These are phyloP conservation scores for Colletotrichum graminicola DNA, from an alignment of 2,329 filamentous ascomycete species.

Conservation along the genomic window DNA sequence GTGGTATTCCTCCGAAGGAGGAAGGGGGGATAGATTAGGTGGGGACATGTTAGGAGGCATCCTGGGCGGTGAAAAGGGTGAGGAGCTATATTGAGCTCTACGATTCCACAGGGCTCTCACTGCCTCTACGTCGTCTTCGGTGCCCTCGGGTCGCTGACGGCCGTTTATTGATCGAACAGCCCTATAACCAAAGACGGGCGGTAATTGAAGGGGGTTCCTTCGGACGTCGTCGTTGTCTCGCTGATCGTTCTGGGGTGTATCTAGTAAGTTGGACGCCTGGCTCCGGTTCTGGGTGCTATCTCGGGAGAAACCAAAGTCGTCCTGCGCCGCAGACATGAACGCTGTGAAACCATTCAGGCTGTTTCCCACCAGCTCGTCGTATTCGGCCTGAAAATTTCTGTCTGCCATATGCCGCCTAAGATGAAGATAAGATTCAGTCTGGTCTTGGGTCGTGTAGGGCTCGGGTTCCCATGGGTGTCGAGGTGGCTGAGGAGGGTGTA, in stretches of 20 bases:
- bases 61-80: conserved; percentile 45
- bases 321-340: conserved; percentile 31
- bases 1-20: conserved; percentile 54
- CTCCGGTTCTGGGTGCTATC: conserved; percentile 15
- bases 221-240: conserved; percentile 28
- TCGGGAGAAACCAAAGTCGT: conserved; percentile 22
- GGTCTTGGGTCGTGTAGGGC: conserved; percentile 20
- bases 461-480: conserved; percentile 34
- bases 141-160: conserved; percentile 33
- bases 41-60: conserved; percentile 48
- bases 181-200: conserved; percentile 29
- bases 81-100: conserved; percentile 38
- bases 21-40: conserved; percentile 51
- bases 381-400: conserved; percentile 41
- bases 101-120: conserved; percentile 41
- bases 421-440: conserved; percentile 19
- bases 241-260: conserved; percentile 37
- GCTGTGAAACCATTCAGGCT: conserved; percentile 33
- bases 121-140: conserved; percentile 40
- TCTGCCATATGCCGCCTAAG: conserved; percentile 39
- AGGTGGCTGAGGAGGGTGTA: conserved; percentile 21
- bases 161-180: conserved; percentile 21
- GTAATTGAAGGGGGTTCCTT: conserved; percentile 29
- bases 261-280: conserved; percentile 10
- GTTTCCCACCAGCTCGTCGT: conserved; percentile 40